A percentile compares a stretch with the other conserved stretches of the same genome.
Evolutionary conservation across 441 rosid species (phyloP).

Genomic region (Arabidopsis lyrata): DNA sequence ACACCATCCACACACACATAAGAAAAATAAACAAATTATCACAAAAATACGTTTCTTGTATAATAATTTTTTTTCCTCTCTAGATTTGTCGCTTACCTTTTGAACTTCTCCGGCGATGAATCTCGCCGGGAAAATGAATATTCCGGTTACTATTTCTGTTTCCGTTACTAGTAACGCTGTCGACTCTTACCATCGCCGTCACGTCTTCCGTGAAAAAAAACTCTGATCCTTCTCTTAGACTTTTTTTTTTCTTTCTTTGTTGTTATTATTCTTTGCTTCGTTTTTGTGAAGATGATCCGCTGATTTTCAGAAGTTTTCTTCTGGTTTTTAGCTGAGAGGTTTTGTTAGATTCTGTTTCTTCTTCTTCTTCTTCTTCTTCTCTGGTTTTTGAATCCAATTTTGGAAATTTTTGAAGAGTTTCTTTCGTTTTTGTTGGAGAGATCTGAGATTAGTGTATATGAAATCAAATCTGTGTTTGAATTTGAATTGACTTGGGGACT

Average conservation of each 20-base stretch:
- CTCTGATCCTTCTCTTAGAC: conserved; percentile 27
- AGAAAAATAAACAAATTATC: neutral
- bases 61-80: neutral
- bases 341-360: conserved; percentile 41
- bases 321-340: conserved; percentile 45
- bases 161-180: conserved; percentile 52
- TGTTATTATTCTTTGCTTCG: conserved; percentile 56
- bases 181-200: conserved; percentile 60
- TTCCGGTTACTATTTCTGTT: conserved; percentile 44
- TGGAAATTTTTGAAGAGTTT: conserved; percentile 7
- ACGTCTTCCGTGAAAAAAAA: conserved; percentile 67
- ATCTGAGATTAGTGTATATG: conserved; percentile 41
- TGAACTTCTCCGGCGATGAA: conserved; percentile 42
- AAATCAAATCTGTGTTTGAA: conserved; percentile 33
- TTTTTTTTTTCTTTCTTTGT: conserved; percentile 4
- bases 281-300: conserved; percentile 37
- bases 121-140: conserved; percentile 56
- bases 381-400: conserved; percentile 18
- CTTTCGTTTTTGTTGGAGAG: conserved; percentile 19
- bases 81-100: conserved; percentile 11
- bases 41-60: conserved; percentile 7
- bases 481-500: conserved; percentile 34
- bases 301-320: conserved; percentile 36
- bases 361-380: conserved; percentile 19
- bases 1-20: conserved; percentile 40